Percentiles rank a stretch among this genome's conserved stretches.
phyloP scores from a whole-genome alignment of 1,284 basidiomycete species.

The Schizophyllum amplum region DNA sequence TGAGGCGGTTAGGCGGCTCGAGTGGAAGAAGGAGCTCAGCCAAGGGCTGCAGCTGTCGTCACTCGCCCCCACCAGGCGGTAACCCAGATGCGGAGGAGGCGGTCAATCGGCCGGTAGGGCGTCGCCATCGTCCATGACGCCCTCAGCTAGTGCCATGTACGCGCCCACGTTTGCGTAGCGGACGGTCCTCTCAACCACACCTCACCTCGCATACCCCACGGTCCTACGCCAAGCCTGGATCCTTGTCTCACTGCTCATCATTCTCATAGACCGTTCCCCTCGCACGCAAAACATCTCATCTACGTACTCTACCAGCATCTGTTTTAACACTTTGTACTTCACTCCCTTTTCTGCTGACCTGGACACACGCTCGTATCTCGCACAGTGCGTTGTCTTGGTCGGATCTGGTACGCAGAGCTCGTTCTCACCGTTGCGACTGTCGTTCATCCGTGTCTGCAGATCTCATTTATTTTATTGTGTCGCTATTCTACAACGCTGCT shows the following conservation, averaged over 20 bases:
- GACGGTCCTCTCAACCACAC: neutral
- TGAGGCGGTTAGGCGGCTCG: constrained; percentile 61
- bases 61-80: constrained; percentile 37
- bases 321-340: neutral
- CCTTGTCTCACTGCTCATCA: neutral
- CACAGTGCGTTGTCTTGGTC: neutral
- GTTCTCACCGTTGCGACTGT: neutral
- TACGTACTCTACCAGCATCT: neutral
- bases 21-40: constrained; percentile 74
- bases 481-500: neutral
- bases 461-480: neutral
- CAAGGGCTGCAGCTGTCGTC: constrained; percentile 64
- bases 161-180: neutral
- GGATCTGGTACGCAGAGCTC: neutral
- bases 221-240: neutral
- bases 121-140: too few relatives aligned
- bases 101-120: neutral
- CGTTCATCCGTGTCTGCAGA: neutral
- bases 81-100: constrained; percentile 13
- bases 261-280: neutral
- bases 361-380: neutral
- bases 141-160: too few relatives aligned
- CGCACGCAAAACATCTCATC: neutral
- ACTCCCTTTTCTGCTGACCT: neutral
- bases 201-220: neutral